phyloP scores from a whole-genome alignment of 176 grass and related monocot species.

The Areca catechu region DNA sequence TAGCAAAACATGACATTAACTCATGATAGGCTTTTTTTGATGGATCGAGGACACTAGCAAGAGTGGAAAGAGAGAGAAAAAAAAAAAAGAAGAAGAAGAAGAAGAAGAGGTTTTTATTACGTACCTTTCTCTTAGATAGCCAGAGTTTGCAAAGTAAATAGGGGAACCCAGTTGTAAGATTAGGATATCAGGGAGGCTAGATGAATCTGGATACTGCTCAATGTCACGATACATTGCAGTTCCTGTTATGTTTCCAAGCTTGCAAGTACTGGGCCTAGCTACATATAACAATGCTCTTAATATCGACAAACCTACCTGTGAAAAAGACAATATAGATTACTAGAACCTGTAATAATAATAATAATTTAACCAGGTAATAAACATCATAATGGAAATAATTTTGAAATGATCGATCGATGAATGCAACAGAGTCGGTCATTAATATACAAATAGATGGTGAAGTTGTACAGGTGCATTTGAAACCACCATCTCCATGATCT shows the following conservation, averaged over 20 bases:
- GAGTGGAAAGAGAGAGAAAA: too few species aligned
- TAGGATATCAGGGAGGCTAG: conserved; percentile 38
- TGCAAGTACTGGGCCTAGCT: conserved; percentile 61
- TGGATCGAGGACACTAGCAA: neutral
- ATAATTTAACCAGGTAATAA: too few species aligned
- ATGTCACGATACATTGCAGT: conserved; percentile 48
- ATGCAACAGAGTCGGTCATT: too few species aligned
- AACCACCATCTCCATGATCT: too few species aligned
- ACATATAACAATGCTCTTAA: conserved; percentile 62
- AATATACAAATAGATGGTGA: too few species aligned
- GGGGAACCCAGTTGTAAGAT: conserved; percentile 63
- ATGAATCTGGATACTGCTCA: conserved; percentile 47
- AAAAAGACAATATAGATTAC: neutral
- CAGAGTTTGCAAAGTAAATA: conserved; percentile 63
- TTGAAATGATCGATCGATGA: too few species aligned
- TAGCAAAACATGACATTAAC: too few species aligned
- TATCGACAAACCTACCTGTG: conserved; percentile 64
- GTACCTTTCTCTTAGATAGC: conserved; percentile 79
- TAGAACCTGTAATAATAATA: too few species aligned
- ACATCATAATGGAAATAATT: too few species aligned
- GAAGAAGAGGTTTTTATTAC: too few species aligned
- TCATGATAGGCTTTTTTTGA: neutral
- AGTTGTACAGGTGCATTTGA: too few species aligned
- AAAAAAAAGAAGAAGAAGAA: too few species aligned
- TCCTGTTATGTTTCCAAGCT: conserved; percentile 58